Percentiles rank a stretch among this genome's conserved stretches.
phyloP scores from a whole-genome alignment of 495 filamentous ascomycete species.

The Emericellopsis terricola region DNA sequence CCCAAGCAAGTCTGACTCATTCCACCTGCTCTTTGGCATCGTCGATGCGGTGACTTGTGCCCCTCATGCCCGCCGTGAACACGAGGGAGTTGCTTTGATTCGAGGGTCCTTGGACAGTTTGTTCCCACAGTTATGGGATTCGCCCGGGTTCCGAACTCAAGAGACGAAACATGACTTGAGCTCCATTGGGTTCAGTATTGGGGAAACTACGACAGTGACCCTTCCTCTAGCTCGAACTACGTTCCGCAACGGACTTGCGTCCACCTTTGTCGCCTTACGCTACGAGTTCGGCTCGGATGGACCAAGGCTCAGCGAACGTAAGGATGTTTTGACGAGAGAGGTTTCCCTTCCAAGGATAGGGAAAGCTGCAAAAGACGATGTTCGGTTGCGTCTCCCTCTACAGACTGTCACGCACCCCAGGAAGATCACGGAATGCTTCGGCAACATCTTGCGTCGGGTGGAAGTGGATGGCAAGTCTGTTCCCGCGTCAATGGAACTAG shows the following conservation, averaged over 20 bases:
- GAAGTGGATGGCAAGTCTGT: slow-evolving; percentile 28
- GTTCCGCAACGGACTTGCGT: slow-evolving; percentile 1
- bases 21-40: background rate
- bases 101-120: background rate
- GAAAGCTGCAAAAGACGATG: background rate
- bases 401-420: slow-evolving; percentile 46
- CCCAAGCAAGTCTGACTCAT: background rate
- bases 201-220: slow-evolving; percentile 1
- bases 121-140: background rate
- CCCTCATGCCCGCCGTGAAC: background rate
- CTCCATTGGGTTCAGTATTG: background rate
- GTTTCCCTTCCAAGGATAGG: background rate
- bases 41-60: background rate
- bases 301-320: background rate
- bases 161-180: background rate
- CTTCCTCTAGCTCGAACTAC: slow-evolving; percentile 3
- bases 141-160: background rate
- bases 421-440: slow-evolving; percentile 47
- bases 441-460: slow-evolving; percentile 65
- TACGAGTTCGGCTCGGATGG: background rate
- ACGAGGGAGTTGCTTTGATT: slow-evolving; percentile 1
- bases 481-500: slow-evolving; percentile 63
- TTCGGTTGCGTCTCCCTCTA: slow-evolving; percentile 27
- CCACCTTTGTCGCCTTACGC: background rate
- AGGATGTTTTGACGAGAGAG: too few relatives aligned